Base-by-base conservation (phyloP, 306 rosid genomes). In the Delonix regia region DNA sequence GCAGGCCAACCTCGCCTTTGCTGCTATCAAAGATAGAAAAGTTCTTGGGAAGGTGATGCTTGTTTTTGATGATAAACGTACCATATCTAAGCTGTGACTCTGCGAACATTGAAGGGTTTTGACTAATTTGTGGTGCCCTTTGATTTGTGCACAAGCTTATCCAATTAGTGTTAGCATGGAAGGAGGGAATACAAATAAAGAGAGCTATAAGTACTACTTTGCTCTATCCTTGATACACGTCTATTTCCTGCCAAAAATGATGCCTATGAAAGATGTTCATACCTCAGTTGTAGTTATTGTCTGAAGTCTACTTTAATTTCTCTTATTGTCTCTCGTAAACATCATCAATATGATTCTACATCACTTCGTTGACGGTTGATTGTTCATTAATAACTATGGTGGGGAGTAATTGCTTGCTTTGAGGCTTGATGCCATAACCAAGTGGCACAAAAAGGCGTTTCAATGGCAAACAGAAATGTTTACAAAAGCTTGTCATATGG, bases 1-100 rank as follows among this genome's bases (percentile, higher is more conserved):
- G 78, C 96, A 95, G 99, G 98, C 94, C 83, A 81, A 79, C 87
- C 92, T 85, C 0, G 99, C 98, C 33, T 92, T 95, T 82, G 74
- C 94, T 71, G 99, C 96, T 51, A 88, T 95, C 78, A 83, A 57
- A 78, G 94, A 95, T 45, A 88, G 99, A 84, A 93, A 93, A 84
- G 98, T 55, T 53, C 89, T 93, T 48, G 97, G 99, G 62, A 95
- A 95, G 89, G 96, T 92, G 82, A 89, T 91, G 94, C 64, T 95
- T 65, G 90, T 87, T 61, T 85, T 90, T 49, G 89, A 95, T 42
- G 96, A 76, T 36, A 82, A 81, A 73, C 71, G 49, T 74, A 57
- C 67, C 66, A 84, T 83, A 83, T 89, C 98, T 49, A 94, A 86
- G 88, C 89, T 92, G 47, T 94, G 82, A 85, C 27, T 78, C 62